Base-by-base conservation (phyloP, 352 stramenopile genomes). In the Phytophthora boehmeriae region DNA sequence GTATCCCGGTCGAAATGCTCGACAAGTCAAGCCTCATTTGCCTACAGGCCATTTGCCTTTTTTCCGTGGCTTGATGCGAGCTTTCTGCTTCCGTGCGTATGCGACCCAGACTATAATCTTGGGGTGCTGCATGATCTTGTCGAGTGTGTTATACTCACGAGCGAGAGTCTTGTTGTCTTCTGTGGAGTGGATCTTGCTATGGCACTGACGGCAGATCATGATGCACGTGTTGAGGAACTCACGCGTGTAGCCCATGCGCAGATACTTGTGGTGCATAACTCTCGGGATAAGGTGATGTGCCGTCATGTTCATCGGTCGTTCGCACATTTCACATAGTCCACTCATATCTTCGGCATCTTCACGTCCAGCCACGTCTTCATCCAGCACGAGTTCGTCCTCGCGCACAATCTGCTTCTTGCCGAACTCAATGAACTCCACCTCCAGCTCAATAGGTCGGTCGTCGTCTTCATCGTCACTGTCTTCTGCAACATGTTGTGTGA, bases 221-320 rank as follows among this genome's bases (percentile, higher is more conserved):
- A 95, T 86, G 22, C 89, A 97, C 27, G 68, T 83, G 74, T 93
- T 95, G 17, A 97, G 61, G 27, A 92, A 90, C 59, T 89, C 81
- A 28, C 75, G 68, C 14, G 76, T 83, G 47, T 89, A 95, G 1
- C 87, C 89, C 44, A 87, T 86, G 61, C 92, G 91, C 23, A 90
- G 49, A 61, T 94, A 95, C 55, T 77, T 85, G 20, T 76, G 61
- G 53, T 97, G 89, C 3, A 70, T 89, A n/a, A 80, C 81, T 36
- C 89, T 89, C 5, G 95, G 95, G 50, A 97, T 97, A 8, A 98
- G 71, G 60, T 98, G 95, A 71, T 98, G 95, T 5, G 83, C 83
- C 13, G 93, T 98, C 16, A 98, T 47, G 55, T 90, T 92, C 73
- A 98, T 97, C 9, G 79, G 75, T 19, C 95, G 83, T 71, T 97